Evolutionary conservation across 2,329 filamentous ascomycete genomes (phyloP).

Genomic region (Colletotrichum sp.): DNA sequence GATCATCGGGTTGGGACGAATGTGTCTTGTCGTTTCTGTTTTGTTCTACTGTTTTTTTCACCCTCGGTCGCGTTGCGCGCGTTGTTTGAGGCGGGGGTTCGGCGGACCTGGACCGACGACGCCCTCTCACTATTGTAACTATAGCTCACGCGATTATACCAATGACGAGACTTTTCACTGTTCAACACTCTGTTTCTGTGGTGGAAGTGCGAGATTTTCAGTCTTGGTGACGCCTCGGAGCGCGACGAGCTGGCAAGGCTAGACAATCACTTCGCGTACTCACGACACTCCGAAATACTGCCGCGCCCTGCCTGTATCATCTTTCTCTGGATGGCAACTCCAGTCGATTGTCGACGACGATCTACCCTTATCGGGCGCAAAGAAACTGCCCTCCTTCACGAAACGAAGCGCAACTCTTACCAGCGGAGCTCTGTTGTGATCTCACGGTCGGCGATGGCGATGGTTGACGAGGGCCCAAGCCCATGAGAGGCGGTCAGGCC

Average conservation of each 20-base stretch:
- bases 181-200: neutral
- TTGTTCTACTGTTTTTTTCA: neutral
- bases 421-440: neutral
- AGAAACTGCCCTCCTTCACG: neutral
- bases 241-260: neutral
- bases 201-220: neutral
- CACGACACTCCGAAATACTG: neutral
- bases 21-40: neutral
- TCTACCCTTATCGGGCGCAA: neutral
- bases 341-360: neutral
- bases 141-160: conserved; percentile 21
- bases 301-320: neutral
- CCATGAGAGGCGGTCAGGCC: neutral
- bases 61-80: neutral
- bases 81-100: neutral
- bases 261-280: neutral
- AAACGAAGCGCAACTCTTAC: neutral
- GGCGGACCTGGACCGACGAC: neutral
- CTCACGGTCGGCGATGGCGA: neutral
- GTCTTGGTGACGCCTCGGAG: neutral
- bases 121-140: conserved; percentile 16
- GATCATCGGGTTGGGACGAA: neutral
- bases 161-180: conserved; percentile 16
- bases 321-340: neutral
- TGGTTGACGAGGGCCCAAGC: neutral